Base-by-base conservation (phyloP, 2,329 filamentous ascomycete species). In the Diplodia sapinea region DNA sequence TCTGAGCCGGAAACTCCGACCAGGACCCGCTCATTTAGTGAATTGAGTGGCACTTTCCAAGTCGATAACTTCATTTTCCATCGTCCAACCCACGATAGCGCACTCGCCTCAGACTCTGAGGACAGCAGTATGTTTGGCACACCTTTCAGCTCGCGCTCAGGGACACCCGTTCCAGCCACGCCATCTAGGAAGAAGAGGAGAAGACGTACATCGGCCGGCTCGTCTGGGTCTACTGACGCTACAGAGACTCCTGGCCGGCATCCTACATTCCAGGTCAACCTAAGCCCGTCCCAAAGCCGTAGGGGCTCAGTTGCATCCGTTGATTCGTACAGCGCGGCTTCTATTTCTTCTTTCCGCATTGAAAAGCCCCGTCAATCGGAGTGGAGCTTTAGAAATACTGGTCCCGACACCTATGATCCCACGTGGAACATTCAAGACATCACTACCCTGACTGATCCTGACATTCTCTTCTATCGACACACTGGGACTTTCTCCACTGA, bases 401-500 rank as follows among this genome's bases (percentile, higher is more conserved):
- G 50, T 1, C 67, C 67, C 11, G 59, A 51, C 9, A 57, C 52
- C 2, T 68, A 57, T n/a, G 69, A 70, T 29, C 26, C 61, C 6
- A 62, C 63, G 3, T 70, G 68, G 54, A 61, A 69, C 8, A 47
- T 47, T 23, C 64, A 69, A 12, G 31, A 57, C 11, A 55, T 62
- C 17, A 64, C 68, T 15, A 66, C 71, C 4, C 63, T 77, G n/a
- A 70, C 70, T 1, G 51, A 71, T 52, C 75, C 75, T 1, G 63
- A 67, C 26, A 64, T 73, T 50, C 69, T 66, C 1, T 84, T 82
- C 70, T 75, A 83, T 68, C 36, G 71, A 9, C 68, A 70, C 3
- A 81, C 73, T 38, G 82, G 82, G 4, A 84, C 82, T 0, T 84
- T 84, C 71, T 80, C 79, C 2, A 84, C 82, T 0, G 74, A 79